Base-by-base conservation (phyloP, 306 rosid genomes). In the Cicer judaicum region DNA sequence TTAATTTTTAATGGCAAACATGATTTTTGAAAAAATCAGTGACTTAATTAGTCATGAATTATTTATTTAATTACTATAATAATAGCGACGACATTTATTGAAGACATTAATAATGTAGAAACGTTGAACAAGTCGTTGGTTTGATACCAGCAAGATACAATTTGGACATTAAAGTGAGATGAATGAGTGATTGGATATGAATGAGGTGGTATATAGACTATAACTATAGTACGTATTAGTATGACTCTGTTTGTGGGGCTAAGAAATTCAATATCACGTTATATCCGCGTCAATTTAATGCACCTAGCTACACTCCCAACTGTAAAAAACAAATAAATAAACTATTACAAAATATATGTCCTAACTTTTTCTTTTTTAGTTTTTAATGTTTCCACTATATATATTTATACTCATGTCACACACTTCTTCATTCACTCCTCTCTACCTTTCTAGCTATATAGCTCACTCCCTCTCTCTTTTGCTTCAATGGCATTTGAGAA, bases 201-300 rank as follows among this genome's bases (percentile, higher is more conserved):
- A 63, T 55, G 71, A 59, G 80, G 34, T 56, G 43, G 72, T 48
- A 54, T 65, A 44, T 9, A 7, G 10, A 42, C 46, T 12, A n/a
- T 2, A 24, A 12, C 39, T 24, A 15, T 11, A 24, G 24, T 18
- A 18, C 1, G 1, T 29, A 41, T 1, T 41, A 6, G 64, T 24
- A 59, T 59, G 29, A 24, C 64, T 57, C 41, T 47, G 68, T 48
- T 10, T n/a, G 55, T 73, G 77, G 82, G 74, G 56, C 43, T 84
- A 42, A 14, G 47, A 14, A 52, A 75, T 81, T 66, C 63, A 72
- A 13, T 77, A 54, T 81, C 84, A 79, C 83, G 75, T 81, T 86
- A 84, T 87, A 84, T 89, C 91, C 96, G 97, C 93, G 96, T 91
- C 89, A 59, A 85, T 81, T 93, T 79, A 93, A 87, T 93, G 91